Conservation (phyloP, 2,329 filamentous ascomycete species). For the Penicillium sp. region DNA sequence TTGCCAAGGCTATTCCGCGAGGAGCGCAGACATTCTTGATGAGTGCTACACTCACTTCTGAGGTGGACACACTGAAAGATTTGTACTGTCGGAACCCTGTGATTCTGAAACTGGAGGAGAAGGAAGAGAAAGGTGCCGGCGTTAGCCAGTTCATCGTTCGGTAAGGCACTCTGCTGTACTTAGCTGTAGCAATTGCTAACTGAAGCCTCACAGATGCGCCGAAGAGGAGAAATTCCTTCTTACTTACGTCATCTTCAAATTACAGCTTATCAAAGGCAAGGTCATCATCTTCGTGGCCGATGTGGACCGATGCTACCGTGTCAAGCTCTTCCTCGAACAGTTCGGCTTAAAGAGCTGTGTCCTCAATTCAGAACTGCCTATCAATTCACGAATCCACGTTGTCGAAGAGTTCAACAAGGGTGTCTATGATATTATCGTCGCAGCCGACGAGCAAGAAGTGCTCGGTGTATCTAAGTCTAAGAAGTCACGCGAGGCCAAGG, state of each 20-base stretch:
- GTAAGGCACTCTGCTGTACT: slow-evolving; percentile 41
- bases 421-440: slow-evolving; percentile 97
- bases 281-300: slow-evolving; percentile 80
- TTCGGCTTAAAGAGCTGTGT: slow-evolving; percentile 93
- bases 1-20: slow-evolving; percentile 74
- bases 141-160: slow-evolving; percentile 85
- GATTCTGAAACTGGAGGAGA: slow-evolving; percentile 76
- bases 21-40: slow-evolving; percentile 88
- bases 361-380: slow-evolving; percentile 87
- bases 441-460: slow-evolving; percentile 85
- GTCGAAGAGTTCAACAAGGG: slow-evolving; percentile 97
- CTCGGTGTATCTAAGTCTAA: slow-evolving; percentile 54
- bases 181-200: slow-evolving; percentile 21
- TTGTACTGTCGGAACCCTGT: slow-evolving; percentile 81
- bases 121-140: slow-evolving; percentile 69
- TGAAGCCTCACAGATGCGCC: slow-evolving; percentile 57
- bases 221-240: slow-evolving; percentile 97
- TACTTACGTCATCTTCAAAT: slow-evolving; percentile 90
- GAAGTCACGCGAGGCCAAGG: slow-evolving; percentile 28
- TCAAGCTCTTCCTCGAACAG: slow-evolving; percentile 94
- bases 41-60: slow-evolving; percentile 85
- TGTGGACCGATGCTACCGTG: slow-evolving; percentile 81
- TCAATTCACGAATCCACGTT: slow-evolving; percentile 89
- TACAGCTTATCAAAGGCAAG: slow-evolving; percentile 91
- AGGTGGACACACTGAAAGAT: slow-evolving; percentile 78